Conservation (phyloP, 2,329 filamentous ascomycete genomes). For the Exserohilum rostratum region DNA sequence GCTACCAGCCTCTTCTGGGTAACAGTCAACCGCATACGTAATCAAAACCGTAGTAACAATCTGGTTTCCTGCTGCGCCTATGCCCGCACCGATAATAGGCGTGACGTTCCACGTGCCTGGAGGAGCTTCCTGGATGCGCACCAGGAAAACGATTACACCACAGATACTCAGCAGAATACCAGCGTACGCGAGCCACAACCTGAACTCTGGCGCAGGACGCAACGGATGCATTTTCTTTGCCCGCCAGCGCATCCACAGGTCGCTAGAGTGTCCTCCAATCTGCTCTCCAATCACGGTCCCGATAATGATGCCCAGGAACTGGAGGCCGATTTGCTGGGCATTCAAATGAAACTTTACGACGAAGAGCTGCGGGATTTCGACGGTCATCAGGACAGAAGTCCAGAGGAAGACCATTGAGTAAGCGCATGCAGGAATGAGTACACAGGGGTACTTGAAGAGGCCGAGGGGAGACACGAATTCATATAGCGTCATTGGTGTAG, state of each 20-base stretch:
- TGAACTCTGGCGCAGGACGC: slow-evolving; percentile 60
- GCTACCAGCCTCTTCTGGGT: slow-evolving; percentile 58
- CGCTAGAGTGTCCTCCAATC: slow-evolving; percentile 60
- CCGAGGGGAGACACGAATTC: slow-evolving; percentile 62
- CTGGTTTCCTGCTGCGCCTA: slow-evolving; percentile 62
- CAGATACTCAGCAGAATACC: slow-evolving; percentile 59
- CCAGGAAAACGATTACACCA: slow-evolving; percentile 62
- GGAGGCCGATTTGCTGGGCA: slow-evolving; percentile 63
- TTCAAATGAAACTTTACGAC: slow-evolving; percentile 62
- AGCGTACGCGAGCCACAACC: slow-evolving; percentile 63
- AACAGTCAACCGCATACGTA: slow-evolving; percentile 66
- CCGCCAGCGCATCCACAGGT: slow-evolving; percentile 58
- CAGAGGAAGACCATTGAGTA: slow-evolving; percentile 66
- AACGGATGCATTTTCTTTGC: slow-evolving; percentile 42
- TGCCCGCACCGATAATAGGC: slow-evolving; percentile 60
- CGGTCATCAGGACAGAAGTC: slow-evolving; percentile 59
- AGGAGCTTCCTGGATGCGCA: slow-evolving; percentile 55
- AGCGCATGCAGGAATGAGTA: slow-evolving; percentile 58
- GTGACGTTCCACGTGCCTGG: slow-evolving; percentile 61
- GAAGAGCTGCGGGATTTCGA: slow-evolving; percentile 66
- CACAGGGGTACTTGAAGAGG: slow-evolving; percentile 54
- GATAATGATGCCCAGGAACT: slow-evolving; percentile 63
- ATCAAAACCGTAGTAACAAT: slow-evolving; percentile 66
- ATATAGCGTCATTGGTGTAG: slow-evolving; percentile 53
- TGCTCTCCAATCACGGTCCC: slow-evolving; percentile 65